Conservation (phyloP, 495 filamentous ascomycete species). For the Penicillium coprophilum region DNA sequence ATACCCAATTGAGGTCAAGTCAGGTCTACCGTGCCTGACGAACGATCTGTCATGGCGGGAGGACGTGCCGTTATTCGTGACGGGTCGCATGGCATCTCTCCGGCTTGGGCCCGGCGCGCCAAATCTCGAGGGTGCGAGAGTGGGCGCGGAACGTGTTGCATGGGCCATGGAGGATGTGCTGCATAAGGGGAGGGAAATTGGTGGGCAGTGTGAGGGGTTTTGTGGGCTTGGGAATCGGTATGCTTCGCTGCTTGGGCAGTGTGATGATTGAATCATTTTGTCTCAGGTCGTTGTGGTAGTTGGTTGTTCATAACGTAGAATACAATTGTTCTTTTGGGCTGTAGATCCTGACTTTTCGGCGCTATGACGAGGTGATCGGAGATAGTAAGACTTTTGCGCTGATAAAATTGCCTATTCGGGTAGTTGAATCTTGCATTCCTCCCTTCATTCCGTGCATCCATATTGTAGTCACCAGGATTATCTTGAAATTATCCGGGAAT, state of each 20-base stretch:
- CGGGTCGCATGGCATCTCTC: conserved; percentile 57
- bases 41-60: conserved; percentile 62
- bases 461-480: conserved; percentile 7
- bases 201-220: conserved; percentile 29
- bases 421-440: conserved; percentile 22
- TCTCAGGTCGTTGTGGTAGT: conserved; percentile 3
- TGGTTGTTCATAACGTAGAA: background rate
- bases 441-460: conserved; percentile 28
- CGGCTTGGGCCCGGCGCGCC: conserved; percentile 60
- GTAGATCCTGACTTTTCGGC: background rate
- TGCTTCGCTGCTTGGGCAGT: conserved; percentile 25
- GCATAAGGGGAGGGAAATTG: conserved; percentile 27
- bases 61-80: conserved; percentile 60
- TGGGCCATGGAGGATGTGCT: conserved; percentile 58
- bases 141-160: conserved; percentile 61
- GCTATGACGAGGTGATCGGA: background rate
- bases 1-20: conserved; percentile 52
- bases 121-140: conserved; percentile 63
- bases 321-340: background rate
- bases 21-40: conserved; percentile 60
- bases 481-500: background rate
- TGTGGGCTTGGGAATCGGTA: conserved; percentile 40
- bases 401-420: conserved; percentile 1
- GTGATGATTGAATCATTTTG: conserved; percentile 13
- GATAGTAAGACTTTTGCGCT: background rate